phyloP scores from a whole-genome alignment of 805 yeast species.

The Candida railenensis region DNA sequence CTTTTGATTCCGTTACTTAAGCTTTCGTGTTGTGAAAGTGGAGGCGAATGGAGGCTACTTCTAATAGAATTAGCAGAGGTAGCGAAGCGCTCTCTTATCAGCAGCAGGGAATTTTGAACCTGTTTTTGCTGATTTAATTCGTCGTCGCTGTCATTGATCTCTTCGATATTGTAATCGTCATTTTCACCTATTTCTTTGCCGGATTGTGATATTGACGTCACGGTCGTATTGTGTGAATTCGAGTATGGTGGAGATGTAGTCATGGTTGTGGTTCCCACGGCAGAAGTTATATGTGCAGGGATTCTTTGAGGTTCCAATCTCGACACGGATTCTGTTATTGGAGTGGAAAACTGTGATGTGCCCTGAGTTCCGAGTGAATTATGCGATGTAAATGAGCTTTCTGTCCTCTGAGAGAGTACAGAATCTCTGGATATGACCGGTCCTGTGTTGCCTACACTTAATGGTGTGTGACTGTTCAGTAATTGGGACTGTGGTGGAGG shows the following conservation, averaged over 20 bases:
- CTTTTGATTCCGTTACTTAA: neutral
- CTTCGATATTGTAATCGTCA: slow-evolving; percentile 38
- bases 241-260: slow-evolving; percentile 3
- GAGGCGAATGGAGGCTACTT: neutral
- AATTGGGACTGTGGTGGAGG: neutral
- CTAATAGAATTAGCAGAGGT: neutral
- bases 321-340: slow-evolving; percentile 4
- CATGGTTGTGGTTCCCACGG: slow-evolving; percentile 2
- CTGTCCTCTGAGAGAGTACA: slow-evolving; percentile 15
- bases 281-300: neutral
- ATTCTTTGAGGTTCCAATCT: neutral
- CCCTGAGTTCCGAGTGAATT: neutral
- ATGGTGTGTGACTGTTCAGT: neutral
- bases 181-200: neutral
- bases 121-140: slow-evolving; percentile 19
- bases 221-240: neutral
- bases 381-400: slow-evolving; percentile 11
- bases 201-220: neutral
- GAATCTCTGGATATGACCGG: slow-evolving; percentile 14
- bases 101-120: neutral
- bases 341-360: slow-evolving; percentile 11
- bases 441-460: slow-evolving; percentile 1
- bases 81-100: neutral
- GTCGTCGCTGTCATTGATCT: slow-evolving; percentile 40
- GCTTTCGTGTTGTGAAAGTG: neutral